Percentiles rank a stretch among this genome's conserved stretches.
phyloP scores from a whole-genome alignment of 179 eudicot species.

The Beta lomatogona region DNA sequence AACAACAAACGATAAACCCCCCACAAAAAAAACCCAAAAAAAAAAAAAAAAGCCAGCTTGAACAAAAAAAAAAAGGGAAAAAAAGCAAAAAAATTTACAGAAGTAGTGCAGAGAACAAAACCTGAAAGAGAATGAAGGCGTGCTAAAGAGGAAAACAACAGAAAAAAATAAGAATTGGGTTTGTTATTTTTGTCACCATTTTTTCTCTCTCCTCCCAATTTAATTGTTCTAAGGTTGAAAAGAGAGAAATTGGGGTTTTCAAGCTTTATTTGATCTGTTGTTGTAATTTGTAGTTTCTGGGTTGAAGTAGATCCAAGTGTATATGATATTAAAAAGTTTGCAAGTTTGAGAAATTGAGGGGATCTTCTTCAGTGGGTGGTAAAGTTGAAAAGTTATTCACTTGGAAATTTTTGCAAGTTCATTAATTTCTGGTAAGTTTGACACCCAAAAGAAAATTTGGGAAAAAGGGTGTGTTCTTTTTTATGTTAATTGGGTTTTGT shows the following conservation, averaged over 20 bases:
- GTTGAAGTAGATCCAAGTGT: conserved; percentile 33
- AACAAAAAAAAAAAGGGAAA: background rate
- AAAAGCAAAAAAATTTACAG: background rate
- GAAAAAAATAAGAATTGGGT: conserved; percentile 20
- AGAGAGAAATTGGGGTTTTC: conserved; percentile 5
- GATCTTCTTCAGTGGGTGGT: conserved; percentile 20
- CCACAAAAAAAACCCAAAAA: conserved; percentile 3
- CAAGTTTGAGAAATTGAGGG: conserved; percentile 26
- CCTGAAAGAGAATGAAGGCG: conserved; percentile 38
- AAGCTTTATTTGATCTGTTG: conserved; percentile 27
- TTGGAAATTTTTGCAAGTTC: conserved; percentile 13
- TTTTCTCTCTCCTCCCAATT: conserved; percentile 12
- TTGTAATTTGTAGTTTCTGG: background rate
- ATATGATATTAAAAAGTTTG: conserved; percentile 10
- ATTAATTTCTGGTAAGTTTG: conserved; percentile 34
- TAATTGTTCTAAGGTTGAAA: background rate
- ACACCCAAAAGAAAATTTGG: background rate
- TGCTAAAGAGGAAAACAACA: conserved; percentile 39
- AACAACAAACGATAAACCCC: conserved; percentile 23
- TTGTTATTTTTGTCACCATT: conserved; percentile 20
- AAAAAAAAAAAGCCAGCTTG: background rate
- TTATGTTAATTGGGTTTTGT: conserved; percentile 21
- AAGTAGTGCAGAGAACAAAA: conserved; percentile 32
- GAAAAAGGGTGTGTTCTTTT: conserved; percentile 18
- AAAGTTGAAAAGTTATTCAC: conserved; percentile 26